Base-by-base conservation (phyloP, 768 basidiomycete genomes). In the Lentinula guzmanii region DNA sequence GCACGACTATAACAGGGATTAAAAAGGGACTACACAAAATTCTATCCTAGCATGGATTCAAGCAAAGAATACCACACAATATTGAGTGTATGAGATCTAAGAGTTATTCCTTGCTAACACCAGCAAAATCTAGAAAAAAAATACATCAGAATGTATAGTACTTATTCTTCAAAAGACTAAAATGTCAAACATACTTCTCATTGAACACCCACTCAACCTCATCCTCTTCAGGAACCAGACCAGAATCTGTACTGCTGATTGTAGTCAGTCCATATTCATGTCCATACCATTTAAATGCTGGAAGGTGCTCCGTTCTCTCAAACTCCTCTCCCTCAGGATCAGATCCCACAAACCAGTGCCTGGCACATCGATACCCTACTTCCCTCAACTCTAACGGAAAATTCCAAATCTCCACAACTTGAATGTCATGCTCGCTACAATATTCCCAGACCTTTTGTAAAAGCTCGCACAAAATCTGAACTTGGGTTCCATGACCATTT, bases 241-340 rank as follows among this genome's bases (percentile, higher is more conserved):
- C 28, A 3, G 28, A 28, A 39, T 39, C 37, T 39, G 37, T 13
- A 39, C 37, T 28, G 28, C 37, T 39, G 37, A 8, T 28, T 74
- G 68, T 5, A 60, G 61, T 6, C 69, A 28, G 28, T 3, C 3
- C 28, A 28, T 28, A 4, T 28, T 28, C 67, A 1, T 65, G 28
- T 61, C 75, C 77, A 15, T 85, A 85, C 79, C 81, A 83, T 55
- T 77, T 81, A 60, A 83, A 72, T 2, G 76, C 67, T 4, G 80
- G 71, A 7, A 84, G 63, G 64, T 80, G 75, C 37, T 76, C 77
- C 5, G 68, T 65, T 43, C 82, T 71, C 46, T 71, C 65, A 48
- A 66, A 55, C 0, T 70, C 28, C 28, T 3, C 76, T 39, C 52
- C 76, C 43, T 50, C 64, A 0, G 75, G 77, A 5, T 76, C 74